Percentiles rank a stretch among this genome's conserved stretches.
phyloP scores from a whole-genome alignment of 768 basidiomycete species.

The Rhizopogon vesiculosus region DNA sequence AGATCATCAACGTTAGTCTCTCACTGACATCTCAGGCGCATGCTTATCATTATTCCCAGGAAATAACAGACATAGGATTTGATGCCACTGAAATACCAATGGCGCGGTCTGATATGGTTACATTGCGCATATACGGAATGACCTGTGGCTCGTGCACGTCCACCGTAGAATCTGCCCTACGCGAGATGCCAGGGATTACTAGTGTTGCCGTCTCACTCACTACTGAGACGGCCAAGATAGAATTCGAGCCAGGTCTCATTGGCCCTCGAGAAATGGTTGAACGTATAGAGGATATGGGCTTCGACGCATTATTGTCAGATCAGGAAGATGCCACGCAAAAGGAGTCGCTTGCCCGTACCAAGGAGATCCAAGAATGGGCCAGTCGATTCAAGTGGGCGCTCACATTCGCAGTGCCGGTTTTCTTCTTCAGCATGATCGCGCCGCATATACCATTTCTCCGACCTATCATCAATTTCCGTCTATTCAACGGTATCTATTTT shows the following conservation, averaged over 20 bases:
- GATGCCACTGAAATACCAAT: slow-evolving; percentile 77
- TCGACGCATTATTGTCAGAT: slow-evolving; percentile 82
- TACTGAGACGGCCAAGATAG: slow-evolving; percentile 69
- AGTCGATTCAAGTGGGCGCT: slow-evolving; percentile 69
- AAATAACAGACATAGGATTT: slow-evolving; percentile 91
- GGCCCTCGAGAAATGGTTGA: slow-evolving; percentile 88
- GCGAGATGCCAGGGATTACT: slow-evolving; percentile 66
- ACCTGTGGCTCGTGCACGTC: slow-evolving; percentile 80
- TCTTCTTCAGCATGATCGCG: slow-evolving; percentile 85
- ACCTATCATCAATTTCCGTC: slow-evolving; percentile 40
- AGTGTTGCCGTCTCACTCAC: slow-evolving; percentile 70
- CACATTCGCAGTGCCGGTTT: slow-evolving; percentile 87
- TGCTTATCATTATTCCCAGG: slow-evolving; percentile 39
- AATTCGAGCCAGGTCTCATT: slow-evolving; percentile 69
- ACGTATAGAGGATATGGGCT: slow-evolving; percentile 82
- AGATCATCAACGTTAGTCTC: slow-evolving; percentile 59
- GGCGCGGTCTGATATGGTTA: slow-evolving; percentile 59
- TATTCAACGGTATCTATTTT: slow-evolving; percentile 70
- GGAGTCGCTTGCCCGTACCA: slow-evolving; percentile 79
- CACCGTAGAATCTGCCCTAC: slow-evolving; percentile 68
- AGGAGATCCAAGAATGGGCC: slow-evolving; percentile 91
- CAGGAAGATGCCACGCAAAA: slow-evolving; percentile 80
- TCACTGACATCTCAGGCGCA: background rate
- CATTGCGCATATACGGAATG: slow-evolving; percentile 87
- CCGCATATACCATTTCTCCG: slow-evolving; percentile 61